A percentile compares a stretch with the other conserved stretches of the same genome.
phyloP scores from a whole-genome alignment of 2,329 filamentous ascomycete genomes.

The Periconia digitata region DNA sequence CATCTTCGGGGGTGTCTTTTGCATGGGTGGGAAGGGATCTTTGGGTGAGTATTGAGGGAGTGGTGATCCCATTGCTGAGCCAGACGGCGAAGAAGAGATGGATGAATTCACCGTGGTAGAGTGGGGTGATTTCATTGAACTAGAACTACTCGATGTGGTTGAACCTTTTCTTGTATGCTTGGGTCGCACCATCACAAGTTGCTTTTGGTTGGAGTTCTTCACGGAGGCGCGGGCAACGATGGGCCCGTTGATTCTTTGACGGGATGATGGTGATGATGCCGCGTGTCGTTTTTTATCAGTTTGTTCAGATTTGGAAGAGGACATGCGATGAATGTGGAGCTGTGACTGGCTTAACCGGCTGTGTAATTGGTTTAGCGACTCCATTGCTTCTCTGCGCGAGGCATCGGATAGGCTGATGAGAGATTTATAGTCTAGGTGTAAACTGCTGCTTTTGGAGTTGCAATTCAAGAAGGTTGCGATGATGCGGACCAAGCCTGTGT shows the following conservation, averaged over 20 bases:
- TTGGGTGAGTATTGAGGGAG: slow-evolving; percentile 16
- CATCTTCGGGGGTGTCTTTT: slow-evolving; percentile 4
- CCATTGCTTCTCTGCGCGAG: slow-evolving; percentile 48
- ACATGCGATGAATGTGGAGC: slow-evolving; percentile 30
- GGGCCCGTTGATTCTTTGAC: slow-evolving; percentile 25
- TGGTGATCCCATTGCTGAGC: slow-evolving; percentile 6
- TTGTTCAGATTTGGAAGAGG: slow-evolving; percentile 10
- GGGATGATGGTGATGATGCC: too few species aligned
- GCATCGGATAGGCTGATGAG: slow-evolving; percentile 49
- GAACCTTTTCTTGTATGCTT: slow-evolving; percentile 26
- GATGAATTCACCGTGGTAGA: slow-evolving; percentile 23
- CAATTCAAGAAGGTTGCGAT: slow-evolving; percentile 45
- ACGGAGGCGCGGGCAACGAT: slow-evolving; percentile 35
- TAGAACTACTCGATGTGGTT: slow-evolving; percentile 14
- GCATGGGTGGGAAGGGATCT: slow-evolving; percentile 14
- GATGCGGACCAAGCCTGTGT: slow-evolving; percentile 51
- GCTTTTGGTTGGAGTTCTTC: slow-evolving; percentile 35
- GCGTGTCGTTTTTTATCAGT: slow-evolving; percentile 26
- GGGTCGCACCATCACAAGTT: slow-evolving; percentile 42
- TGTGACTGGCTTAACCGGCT: slow-evolving; percentile 42
- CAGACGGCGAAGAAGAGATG: slow-evolving; percentile 18
- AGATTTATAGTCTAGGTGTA: slow-evolving; percentile 47
- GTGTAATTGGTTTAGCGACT: slow-evolving; percentile 45
- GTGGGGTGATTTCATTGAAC: slow-evolving; percentile 20
- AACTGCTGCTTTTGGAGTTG: slow-evolving; percentile 30